Conservation (phyloP, 2,329 filamentous ascomycete genomes). For the Trichoderma sp. region DNA sequence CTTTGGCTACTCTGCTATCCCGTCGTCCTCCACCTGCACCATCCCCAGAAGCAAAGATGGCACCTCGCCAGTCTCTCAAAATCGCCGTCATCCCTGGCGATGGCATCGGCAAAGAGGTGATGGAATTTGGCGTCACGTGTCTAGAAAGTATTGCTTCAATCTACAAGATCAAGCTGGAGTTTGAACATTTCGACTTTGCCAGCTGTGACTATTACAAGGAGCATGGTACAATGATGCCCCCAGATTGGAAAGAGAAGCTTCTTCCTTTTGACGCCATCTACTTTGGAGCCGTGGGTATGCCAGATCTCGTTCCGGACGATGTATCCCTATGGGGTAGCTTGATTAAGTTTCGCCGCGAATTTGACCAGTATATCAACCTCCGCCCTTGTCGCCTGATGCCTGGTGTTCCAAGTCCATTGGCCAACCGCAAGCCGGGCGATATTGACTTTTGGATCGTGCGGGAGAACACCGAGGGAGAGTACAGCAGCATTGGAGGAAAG, state of each 20-base stretch:
- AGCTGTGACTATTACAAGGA: slow-evolving; percentile 58
- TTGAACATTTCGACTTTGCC: slow-evolving; percentile 63
- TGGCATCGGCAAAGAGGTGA: slow-evolving; percentile 64
- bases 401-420: slow-evolving; percentile 58
- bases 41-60: not conserved
- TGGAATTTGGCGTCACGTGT: slow-evolving; percentile 29
- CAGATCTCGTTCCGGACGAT: slow-evolving; percentile 58
- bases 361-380: slow-evolving; percentile 57
- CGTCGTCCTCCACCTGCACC: not conserved
- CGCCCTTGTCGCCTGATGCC: slow-evolving; percentile 54
- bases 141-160: slow-evolving; percentile 52
- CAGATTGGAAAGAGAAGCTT: slow-evolving; percentile 51
- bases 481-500: slow-evolving; percentile 54
- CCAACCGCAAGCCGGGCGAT: slow-evolving; percentile 52
- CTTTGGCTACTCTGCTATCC: not conserved
- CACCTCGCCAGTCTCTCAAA: slow-evolving; percentile 26
- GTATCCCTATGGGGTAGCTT: slow-evolving; percentile 66
- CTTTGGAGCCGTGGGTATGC: slow-evolving; percentile 64
- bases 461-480: slow-evolving; percentile 68
- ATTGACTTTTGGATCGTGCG: slow-evolving; percentile 67
- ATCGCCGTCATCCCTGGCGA: slow-evolving; percentile 55
- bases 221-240: slow-evolving; percentile 44
- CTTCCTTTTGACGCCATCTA: slow-evolving; percentile 63
- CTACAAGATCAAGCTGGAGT: slow-evolving; percentile 54
- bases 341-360: slow-evolving; percentile 63